Conservation (phyloP, 306 rosid species). For the Styphnolobium japonicum region DNA sequence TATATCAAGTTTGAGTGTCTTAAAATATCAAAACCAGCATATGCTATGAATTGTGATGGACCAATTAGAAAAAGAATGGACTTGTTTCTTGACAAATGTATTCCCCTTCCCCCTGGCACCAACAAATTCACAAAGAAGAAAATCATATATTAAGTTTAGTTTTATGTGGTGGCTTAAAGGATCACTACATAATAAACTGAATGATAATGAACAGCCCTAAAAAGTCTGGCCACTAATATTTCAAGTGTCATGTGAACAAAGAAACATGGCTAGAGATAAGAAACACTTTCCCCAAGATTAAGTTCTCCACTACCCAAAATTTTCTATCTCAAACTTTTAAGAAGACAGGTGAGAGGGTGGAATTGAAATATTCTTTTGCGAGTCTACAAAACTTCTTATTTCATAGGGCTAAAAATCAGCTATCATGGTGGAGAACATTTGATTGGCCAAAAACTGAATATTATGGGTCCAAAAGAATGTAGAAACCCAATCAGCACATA, state of each 20-base stretch:
- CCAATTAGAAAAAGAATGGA: constrained; percentile 1
- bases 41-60: not conserved
- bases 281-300: not conserved
- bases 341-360: not conserved
- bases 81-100: not conserved
- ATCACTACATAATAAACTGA: not conserved
- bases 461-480: not conserved
- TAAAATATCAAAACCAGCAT: not conserved
- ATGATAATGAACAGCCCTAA: constrained; percentile 3
- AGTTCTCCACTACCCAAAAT: not conserved
- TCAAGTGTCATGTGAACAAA: not conserved
- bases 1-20: constrained; percentile 6
- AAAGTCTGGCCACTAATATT: constrained; percentile 13
- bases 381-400: not conserved
- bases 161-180: constrained; percentile 1
- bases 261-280: not conserved
- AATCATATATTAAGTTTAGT: not conserved
- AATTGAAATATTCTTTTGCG: not conserved
- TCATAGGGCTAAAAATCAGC: not conserved
- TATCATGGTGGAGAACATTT: not conserved
- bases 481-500: constrained; percentile 9
- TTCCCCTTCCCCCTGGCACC: not conserved
- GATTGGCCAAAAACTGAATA: not conserved
- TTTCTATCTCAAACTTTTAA: not conserved
- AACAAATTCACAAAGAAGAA: constrained; percentile 18